phyloP scores from a whole-genome alignment of 2,329 filamentous ascomycete genomes.

The Monosporascus sp. region DNA sequence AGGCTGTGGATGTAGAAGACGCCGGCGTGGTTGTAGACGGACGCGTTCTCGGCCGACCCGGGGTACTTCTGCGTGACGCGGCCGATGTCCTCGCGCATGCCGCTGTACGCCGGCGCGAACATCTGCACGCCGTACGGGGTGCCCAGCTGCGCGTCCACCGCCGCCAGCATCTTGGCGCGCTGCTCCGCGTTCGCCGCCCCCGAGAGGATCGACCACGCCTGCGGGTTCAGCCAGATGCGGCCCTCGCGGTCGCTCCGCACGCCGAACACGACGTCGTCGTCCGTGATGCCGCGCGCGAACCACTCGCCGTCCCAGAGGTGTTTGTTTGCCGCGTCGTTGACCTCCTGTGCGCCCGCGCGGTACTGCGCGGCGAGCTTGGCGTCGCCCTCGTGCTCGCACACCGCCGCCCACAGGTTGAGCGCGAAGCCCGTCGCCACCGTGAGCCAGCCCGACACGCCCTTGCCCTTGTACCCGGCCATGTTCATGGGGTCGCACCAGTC shows the following conservation, averaged over 20 bases:
- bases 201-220: slow-evolving; percentile 47
- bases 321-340: slow-evolving; percentile 45
- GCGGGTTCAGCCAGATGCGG: slow-evolving; percentile 54
- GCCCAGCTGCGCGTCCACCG: slow-evolving; percentile 44
- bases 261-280: slow-evolving; percentile 48
- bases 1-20: slow-evolving; percentile 50
- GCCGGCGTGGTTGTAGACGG: slow-evolving; percentile 53
- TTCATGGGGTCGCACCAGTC: slow-evolving; percentile 59
- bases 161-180: slow-evolving; percentile 37
- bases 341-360: slow-evolving; percentile 35
- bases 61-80: slow-evolving; percentile 54
- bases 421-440: slow-evolving; percentile 50
- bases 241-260: slow-evolving; percentile 45
- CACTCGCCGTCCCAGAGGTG: slow-evolving; percentile 52
- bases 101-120: slow-evolving; percentile 49
- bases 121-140: slow-evolving; percentile 51
- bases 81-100: slow-evolving; percentile 53
- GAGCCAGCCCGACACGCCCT: slow-evolving; percentile 53
- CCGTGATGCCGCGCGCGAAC: slow-evolving; percentile 53
- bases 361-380: slow-evolving; percentile 38
- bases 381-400: slow-evolving; percentile 40
- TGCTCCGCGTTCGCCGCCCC: slow-evolving; percentile 40
- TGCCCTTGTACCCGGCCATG: slow-evolving; percentile 55
- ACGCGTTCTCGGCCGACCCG: slow-evolving; percentile 52
- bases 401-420: slow-evolving; percentile 45